phyloP scores from a whole-genome alignment of 1,139 yeast genomes.

The Lodderomyces pseudojiufengensis region DNA sequence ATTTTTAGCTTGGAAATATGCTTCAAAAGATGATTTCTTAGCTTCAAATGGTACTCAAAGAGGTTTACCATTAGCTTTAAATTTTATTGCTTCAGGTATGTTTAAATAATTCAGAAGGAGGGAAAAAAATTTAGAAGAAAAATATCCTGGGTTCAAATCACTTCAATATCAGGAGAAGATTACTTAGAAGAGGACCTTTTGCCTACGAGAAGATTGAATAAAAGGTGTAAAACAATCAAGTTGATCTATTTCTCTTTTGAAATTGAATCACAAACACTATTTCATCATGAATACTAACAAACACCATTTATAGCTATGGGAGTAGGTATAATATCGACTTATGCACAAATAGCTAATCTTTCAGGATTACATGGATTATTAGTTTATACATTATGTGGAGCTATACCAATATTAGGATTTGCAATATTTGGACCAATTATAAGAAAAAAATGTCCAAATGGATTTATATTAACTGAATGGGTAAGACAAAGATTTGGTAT shows the following conservation, averaged over 20 bases:
- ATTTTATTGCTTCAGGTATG: constrained; percentile 87
- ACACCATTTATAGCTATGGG: constrained; percentile 62
- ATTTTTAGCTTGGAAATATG: constrained; percentile 51
- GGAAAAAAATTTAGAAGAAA: background rate
- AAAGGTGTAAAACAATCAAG: no score
- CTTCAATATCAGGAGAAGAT: no score
- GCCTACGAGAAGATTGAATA: no score
- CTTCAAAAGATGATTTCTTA: constrained; percentile 52
- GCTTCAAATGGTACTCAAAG: constrained; percentile 77
- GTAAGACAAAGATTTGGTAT: constrained; percentile 76
- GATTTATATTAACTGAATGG: constrained; percentile 95
- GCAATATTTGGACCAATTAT: constrained; percentile 80
- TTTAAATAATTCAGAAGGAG: constrained; percentile 18
- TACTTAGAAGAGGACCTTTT: no score
- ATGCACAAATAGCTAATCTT: constrained; percentile 79
- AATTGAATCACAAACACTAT: no score
- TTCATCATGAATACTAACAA: constrained; percentile 12
- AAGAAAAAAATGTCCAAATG: constrained; percentile 78
- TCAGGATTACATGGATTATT: constrained; percentile 86
- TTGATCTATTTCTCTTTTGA: no score
- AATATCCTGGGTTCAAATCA: no score
- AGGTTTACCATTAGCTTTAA: constrained; percentile 78
- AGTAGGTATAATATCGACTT: constrained; percentile 82
- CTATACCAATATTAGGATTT: constrained; percentile 79
- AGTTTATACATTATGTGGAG: constrained; percentile 78